Evolutionary conservation across 805 yeast genomes (phyloP).

Genomic region (Phaffomyces thermotolerans): DNA sequence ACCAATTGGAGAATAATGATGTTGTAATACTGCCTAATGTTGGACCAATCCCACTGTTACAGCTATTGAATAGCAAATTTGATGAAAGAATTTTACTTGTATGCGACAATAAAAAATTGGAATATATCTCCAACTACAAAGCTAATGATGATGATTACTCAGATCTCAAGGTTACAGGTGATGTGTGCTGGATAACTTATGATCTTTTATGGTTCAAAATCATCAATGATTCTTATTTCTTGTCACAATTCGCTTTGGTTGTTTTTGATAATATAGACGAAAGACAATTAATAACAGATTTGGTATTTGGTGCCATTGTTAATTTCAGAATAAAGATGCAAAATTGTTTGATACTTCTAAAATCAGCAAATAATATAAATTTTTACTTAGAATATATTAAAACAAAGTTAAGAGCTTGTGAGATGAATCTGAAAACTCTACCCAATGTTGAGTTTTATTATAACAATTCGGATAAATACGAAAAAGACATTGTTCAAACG

Average conservation of each 20-base stretch:
- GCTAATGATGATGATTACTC: not conserved
- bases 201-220: slow-evolving; percentile 3
- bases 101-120: not conserved
- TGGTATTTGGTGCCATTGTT: slow-evolving; percentile 1
- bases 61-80: slow-evolving; percentile 1
- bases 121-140: slow-evolving; percentile 1
- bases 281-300: not conserved
- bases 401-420: not conserved
- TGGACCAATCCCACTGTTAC: slow-evolving; percentile 2
- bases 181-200: slow-evolving; percentile 2
- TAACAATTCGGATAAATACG: slow-evolving; percentile 91
- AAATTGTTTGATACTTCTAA: not conserved
- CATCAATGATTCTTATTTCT: not conserved
- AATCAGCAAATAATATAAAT: not conserved
- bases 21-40: slow-evolving; percentile 1
- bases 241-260: not conserved
- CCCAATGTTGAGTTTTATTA: slow-evolving; percentile 89
- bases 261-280: slow-evolving; percentile 3
- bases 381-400: not conserved
- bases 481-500: slow-evolving; percentile 75
- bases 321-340: not conserved
- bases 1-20: slow-evolving; percentile 2
- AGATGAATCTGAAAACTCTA: slow-evolving; percentile 32
- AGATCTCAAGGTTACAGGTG: not conserved
- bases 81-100: slow-evolving; percentile 2